Base-by-base conservation (phyloP, 2,329 filamentous ascomycete species). In the Pseudovirgaria hyperparasitica region DNA sequence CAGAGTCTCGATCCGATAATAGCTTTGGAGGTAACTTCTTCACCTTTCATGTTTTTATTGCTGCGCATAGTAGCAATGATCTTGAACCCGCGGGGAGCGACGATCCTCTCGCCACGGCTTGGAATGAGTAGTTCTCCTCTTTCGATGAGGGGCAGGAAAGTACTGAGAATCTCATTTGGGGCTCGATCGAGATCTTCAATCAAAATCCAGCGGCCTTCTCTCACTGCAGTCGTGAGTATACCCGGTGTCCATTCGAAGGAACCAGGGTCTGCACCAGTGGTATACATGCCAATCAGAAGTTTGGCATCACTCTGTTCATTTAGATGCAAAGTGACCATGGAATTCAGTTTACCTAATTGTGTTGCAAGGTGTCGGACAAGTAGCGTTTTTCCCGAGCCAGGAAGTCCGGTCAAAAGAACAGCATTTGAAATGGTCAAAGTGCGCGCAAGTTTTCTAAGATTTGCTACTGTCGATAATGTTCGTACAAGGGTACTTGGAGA, bases 271-370 rank as follows among this genome's bases (percentile, higher is more conserved):
- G 79, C 72, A 31, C 85, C 86, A 13, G 85, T 90, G 2, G 87
- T 82, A 55, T 99, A 96, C 49, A 96, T 73, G 4, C 90, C 90
- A 36, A 98, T 73, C 21, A 99, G 71, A 60, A 92, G 81, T 54
- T 98, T 99, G 0, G 87, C 86, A 55, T 99, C 90, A 3, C 86
- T 96, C 54, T 99, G 92, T 54, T 96, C 90, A 48, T 98, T 98
- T 18, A 99, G 63, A 54, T 98, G 87, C 16, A 99, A 65, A 4
- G 87, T 96, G 27, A 98, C 79, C 74, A 98, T 85, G 32, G 71
- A 72, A 5, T 76, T 70, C 13, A 81, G 71, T 55, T 82, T 82
- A 34, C 80, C 81, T 29, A 96, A 70, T 39, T 78, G 71, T 42
- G 71, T 72, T 14, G 87, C 86, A 33, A 87, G 69, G 48, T 94